Base-by-base conservation (phyloP, 352 stramenopile species). In the Pythium sukuiense region DNA sequence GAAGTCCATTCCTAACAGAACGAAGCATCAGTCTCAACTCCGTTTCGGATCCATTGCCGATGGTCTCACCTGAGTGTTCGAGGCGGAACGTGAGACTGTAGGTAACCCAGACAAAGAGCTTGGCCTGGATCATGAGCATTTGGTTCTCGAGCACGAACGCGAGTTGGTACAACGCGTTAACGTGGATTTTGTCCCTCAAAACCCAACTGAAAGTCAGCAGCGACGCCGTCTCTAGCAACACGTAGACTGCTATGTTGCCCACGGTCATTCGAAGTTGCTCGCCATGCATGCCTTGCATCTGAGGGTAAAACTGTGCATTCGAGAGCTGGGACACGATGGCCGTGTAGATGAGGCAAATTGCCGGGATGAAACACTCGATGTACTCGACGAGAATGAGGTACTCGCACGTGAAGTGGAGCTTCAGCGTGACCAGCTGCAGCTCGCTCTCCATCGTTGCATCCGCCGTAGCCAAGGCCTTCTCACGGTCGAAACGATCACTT, bases 131-230 rank as follows among this genome's bases (percentile, higher is more conserved):
- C 9, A 81, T 30, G 0, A 61, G 18, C 14, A 64, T 70, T 5
- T 80, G 73, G 0, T 56, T 73, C 46, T 88, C 73, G 18, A 84
- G 57, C 37, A 87, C 79, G 46, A 87, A 87, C n/a, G 63, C 75
- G 11, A 85, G 55, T n/a, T 81, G 75, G n/a, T 77, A 76, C 14
- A 87, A 60, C 1, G 70, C 61, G 48, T 63, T 7, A 16, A 68
- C 55, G n/a, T 20, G 16, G 13, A 76, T 53, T 16, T 59, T 32
- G 6, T 48, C 30, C 18, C 26, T 18, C 13, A 73, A 6, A 5
- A 68, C 6, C 1, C 26, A 18, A 24, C 54, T 24, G 3, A 73
- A 49, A 2, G 53, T 9, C 27, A 69, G 26, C 16, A 71, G 37
- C 52, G 58, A 69, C 16, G 55, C 18, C n/a, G 71, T 16, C 32